Evolutionary conservation across 2,329 filamentous ascomycete genomes (phyloP).

Genomic region (Neobulgaria alba): DNA sequence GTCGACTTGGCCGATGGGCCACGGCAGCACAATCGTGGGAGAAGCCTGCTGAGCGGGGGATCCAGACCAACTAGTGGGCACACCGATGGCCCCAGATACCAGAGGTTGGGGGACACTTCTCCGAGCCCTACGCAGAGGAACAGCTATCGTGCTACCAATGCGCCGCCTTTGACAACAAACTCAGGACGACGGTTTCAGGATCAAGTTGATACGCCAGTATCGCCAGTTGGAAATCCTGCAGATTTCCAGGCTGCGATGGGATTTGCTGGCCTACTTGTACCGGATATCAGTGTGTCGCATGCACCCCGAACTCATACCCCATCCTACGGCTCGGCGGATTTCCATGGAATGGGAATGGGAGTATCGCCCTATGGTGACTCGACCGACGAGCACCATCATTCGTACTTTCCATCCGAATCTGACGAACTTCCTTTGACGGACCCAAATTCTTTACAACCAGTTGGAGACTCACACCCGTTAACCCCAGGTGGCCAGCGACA

Average conservation of each 20-base stretch:
- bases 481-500: slow-evolving; percentile 35
- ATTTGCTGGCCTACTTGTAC: slow-evolving; percentile 28
- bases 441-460: slow-evolving; percentile 44
- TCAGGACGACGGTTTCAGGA: slow-evolving; percentile 12
- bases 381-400: slow-evolving; percentile 16
- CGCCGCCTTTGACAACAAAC: slow-evolving; percentile 9
- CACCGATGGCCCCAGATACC: slow-evolving; percentile 23
- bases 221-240: slow-evolving; percentile 24
- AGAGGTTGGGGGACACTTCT: slow-evolving; percentile 25
- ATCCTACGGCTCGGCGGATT: slow-evolving; percentile 22
- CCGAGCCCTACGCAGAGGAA: slow-evolving; percentile 20
- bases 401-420: slow-evolving; percentile 37
- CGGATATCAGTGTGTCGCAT: slow-evolving; percentile 26
- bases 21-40: slow-evolving; percentile 23
- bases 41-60: slow-evolving; percentile 25
- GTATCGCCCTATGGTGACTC: slow-evolving; percentile 21
- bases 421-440: slow-evolving; percentile 54
- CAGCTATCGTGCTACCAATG: slow-evolving; percentile 4
- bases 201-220: slow-evolving; percentile 17
- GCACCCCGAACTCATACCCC: slow-evolving; percentile 17
- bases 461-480: slow-evolving; percentile 36
- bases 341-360: slow-evolving; percentile 20
- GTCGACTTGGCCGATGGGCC: slow-evolving; percentile 20
- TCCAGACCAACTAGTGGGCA: slow-evolving; percentile 22
- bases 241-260: slow-evolving; percentile 28